phyloP scores from a whole-genome alignment of 148 eudicot genomes.

The Fagopyrum homotropicum region DNA sequence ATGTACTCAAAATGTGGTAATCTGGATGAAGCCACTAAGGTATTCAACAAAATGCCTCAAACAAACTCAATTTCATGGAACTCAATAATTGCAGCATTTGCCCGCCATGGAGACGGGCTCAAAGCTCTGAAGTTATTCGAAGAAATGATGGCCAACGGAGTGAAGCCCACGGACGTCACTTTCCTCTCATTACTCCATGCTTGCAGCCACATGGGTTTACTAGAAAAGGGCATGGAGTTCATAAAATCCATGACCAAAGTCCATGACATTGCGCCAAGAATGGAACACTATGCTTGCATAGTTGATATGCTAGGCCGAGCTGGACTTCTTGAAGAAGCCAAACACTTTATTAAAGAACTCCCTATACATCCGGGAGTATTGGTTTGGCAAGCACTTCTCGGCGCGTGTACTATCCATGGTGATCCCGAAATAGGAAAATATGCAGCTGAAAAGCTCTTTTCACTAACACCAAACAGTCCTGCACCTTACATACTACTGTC shows the following conservation, averaged over 20 bases:
- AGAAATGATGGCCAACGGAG: constrained; percentile 46
- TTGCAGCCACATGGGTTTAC: constrained; percentile 80
- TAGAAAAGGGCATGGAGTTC: constrained; percentile 76
- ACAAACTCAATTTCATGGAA: constrained; percentile 79
- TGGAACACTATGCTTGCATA: constrained; percentile 87
- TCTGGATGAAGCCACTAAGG: constrained; percentile 44
- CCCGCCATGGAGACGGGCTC: constrained; percentile 78
- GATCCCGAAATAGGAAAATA: constrained; percentile 57
- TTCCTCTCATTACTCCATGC: constrained; percentile 12
- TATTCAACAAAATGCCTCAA: constrained; percentile 44
- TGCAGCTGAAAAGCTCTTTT: constrained; percentile 59
- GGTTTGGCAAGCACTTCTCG: constrained; percentile 85
- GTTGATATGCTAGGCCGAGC: constrained; percentile 89
- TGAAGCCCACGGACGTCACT: not conserved
- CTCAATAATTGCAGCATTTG: constrained; percentile 80
- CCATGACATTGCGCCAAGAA: constrained; percentile 55
- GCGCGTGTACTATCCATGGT: constrained; percentile 65
- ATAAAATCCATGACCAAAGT: constrained; percentile 51
- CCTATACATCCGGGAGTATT: constrained; percentile 53
- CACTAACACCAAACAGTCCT: constrained; percentile 48
- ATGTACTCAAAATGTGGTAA: constrained; percentile 91
- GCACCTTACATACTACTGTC: constrained; percentile 62
- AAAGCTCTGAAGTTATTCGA: constrained; percentile 57
- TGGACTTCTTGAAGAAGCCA: constrained; percentile 63
- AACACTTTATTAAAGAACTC: constrained; percentile 41